These are phyloP conservation scores for Lojkania enalia DNA, from an alignment of 2,329 filamentous ascomycete genomes.

Conservation along the genomic window DNA sequence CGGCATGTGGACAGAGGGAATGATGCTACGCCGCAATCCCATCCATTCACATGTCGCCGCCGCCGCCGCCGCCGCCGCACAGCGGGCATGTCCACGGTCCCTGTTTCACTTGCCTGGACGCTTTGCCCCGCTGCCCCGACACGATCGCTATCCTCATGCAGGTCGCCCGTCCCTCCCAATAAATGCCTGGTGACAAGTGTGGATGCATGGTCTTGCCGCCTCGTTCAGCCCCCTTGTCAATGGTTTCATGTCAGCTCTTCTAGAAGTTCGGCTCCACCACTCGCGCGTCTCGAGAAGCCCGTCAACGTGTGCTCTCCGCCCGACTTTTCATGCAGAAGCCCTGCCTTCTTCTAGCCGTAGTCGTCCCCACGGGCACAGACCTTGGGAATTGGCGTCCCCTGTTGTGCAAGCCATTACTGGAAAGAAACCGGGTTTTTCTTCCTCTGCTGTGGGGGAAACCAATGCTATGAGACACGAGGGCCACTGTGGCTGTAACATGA, in stretches of 20 bases:
- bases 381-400: constrained; percentile 11
- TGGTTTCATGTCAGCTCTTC: constrained; percentile 37
- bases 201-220: constrained; percentile 19
- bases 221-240: constrained; percentile 14
- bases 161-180: constrained; percentile 25
- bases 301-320: constrained; percentile 18
- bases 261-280: constrained; percentile 27
- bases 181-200: constrained; percentile 20
- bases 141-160: constrained; percentile 31
- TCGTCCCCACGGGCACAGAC: constrained; percentile 9
- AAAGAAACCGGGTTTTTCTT: no score
- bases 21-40: no score
- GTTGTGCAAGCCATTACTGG: constrained; percentile 13
- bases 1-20: no score
- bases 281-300: constrained; percentile 19
- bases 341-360: background rate
- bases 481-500: constrained; percentile 25
- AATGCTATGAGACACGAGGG: constrained; percentile 23
- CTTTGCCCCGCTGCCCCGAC: constrained; percentile 14
- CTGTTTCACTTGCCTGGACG: constrained; percentile 27
- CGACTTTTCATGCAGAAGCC: constrained; percentile 23
- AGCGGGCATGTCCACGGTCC: constrained; percentile 12
- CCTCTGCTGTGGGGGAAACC: constrained; percentile 26
- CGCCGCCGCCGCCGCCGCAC: no score
- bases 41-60: no score